These are phyloP conservation scores for Grifola frondosa DNA, from an alignment of 1,284 basidiomycete species.

Conservation along the genomic window DNA sequence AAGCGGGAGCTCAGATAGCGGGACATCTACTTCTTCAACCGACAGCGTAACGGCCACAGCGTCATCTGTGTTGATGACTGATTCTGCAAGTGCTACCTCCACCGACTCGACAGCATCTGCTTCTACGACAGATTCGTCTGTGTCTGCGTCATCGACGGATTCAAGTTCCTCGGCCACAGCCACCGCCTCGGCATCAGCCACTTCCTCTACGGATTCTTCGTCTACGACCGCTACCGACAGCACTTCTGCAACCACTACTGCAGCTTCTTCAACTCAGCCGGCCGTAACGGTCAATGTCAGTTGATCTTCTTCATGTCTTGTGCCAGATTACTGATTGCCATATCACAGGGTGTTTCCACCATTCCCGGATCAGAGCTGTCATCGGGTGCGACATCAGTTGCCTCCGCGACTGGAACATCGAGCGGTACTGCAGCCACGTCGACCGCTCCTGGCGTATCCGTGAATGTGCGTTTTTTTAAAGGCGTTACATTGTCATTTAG, in stretches of 20 bases:
- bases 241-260: not conserved
- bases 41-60: slow-evolving; percentile 24
- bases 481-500: no score
- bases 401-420: slow-evolving; percentile 5
- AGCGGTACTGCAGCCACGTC: slow-evolving; percentile 3
- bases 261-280: slow-evolving; percentile 8
- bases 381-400: slow-evolving; percentile 3
- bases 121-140: slow-evolving; percentile 1
- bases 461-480: no score
- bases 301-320: no score
- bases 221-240: slow-evolving; percentile 7
- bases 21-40: slow-evolving; percentile 9
- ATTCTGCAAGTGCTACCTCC: not conserved
- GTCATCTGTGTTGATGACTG: slow-evolving; percentile 7
- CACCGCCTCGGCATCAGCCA: slow-evolving; percentile 4
- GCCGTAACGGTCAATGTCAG: slow-evolving; percentile 4
- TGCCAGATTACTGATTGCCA: no score
- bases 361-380: not conserved
- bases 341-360: no score
- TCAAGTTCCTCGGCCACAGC: slow-evolving; percentile 3
- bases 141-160: not conserved
- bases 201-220: slow-evolving; percentile 14
- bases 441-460: not conserved
- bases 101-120: slow-evolving; percentile 4
- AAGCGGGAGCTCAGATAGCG: slow-evolving; percentile 12